phyloP scores from a whole-genome alignment of 1,284 basidiomycete species.

The Cystobasidium sp. region DNA sequence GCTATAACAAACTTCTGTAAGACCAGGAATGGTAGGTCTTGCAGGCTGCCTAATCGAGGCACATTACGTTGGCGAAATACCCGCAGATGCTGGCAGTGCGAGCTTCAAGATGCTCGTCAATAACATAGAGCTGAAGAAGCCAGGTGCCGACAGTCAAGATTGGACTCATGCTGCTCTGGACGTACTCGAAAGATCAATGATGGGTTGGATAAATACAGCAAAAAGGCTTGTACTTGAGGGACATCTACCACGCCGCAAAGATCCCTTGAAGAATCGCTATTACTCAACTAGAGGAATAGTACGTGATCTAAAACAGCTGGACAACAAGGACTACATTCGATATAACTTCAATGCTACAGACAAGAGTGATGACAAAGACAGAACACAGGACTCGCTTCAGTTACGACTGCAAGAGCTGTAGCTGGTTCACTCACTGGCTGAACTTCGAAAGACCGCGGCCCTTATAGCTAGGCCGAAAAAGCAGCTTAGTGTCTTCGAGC shows the following conservation, averaged over 20 bases:
- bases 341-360: too few species aligned
- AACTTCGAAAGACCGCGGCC: too few species aligned
- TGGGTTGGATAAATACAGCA: background rate
- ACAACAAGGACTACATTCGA: background rate
- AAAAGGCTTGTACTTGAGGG: background rate
- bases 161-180: background rate
- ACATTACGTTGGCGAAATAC: background rate
- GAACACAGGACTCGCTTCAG: too few species aligned
- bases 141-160: background rate
- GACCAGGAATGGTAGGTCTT: too few species aligned
- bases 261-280: background rate
- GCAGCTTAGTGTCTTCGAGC: too few species aligned
- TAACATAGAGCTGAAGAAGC: background rate
- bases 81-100: background rate
- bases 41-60: too few species aligned
- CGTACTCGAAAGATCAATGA: background rate
- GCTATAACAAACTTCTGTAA: too few species aligned
- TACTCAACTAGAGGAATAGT: background rate
- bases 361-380: too few species aligned
- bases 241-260: background rate
- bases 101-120: background rate
- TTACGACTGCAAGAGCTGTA: too few species aligned
- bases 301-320: background rate
- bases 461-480: too few species aligned
- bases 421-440: too few species aligned